Evolutionary conservation across 73 alveolate species (phyloP).

Genomic region (Durusdinium trenchii): DNA sequence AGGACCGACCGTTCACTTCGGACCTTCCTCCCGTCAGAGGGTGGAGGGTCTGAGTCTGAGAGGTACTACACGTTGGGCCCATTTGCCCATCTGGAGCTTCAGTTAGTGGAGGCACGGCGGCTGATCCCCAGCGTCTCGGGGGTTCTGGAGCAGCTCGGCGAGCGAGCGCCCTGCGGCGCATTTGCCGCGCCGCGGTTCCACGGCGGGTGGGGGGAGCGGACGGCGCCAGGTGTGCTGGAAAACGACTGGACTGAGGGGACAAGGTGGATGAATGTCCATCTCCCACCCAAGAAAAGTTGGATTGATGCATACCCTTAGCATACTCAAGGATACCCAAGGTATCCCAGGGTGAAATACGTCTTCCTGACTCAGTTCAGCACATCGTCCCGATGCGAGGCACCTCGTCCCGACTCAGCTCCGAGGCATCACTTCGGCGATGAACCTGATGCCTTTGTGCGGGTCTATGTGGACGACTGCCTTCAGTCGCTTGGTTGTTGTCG

Average conservation of each 20-base stretch:
- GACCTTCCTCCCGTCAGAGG: too few species aligned
- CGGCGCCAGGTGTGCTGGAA: not conserved
- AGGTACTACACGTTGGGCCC: conserved; percentile 94
- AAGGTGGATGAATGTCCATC: too few species aligned
- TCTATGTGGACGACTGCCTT: conserved; percentile 66
- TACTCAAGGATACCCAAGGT: not conserved
- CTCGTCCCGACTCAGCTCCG: not conserved
- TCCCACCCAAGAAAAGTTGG: too few species aligned
- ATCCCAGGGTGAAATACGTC: not conserved
- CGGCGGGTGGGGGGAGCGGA: not conserved
- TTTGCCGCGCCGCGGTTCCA: not conserved
- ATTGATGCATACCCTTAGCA: too few species aligned
- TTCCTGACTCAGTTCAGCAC: too few species aligned
- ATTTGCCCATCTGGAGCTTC: conserved; percentile 69
- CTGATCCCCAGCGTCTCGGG: conserved; percentile 86
- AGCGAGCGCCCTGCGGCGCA: too few species aligned
- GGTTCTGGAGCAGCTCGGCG: conserved; percentile 33
- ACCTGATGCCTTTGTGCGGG: conserved; percentile 76
- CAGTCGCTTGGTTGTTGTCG: conserved; percentile 21
- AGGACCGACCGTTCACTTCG: too few species aligned
- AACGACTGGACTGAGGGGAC: not conserved
- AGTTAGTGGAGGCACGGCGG: conserved; percentile 72
- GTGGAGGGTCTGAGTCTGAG: too few species aligned
- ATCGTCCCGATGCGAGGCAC: too few species aligned
- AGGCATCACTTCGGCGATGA: conserved; percentile 77